Conservation (phyloP, 2,329 filamentous ascomycete genomes). For the Aspergillus neoniger region DNA sequence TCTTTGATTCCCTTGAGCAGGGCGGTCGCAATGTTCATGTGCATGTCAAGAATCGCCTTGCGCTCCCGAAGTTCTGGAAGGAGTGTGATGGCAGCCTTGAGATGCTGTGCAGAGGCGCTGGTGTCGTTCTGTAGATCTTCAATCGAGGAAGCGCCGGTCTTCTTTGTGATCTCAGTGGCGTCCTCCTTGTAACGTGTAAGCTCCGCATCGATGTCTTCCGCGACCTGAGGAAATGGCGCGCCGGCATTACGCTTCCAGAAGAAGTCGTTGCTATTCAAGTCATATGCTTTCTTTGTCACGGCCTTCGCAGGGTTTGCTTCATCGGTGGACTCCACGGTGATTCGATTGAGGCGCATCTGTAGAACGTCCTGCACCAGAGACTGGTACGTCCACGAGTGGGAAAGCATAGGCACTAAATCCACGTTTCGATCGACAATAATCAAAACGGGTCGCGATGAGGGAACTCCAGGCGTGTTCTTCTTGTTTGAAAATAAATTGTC, state of each 20-base stretch:
- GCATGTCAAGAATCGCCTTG: conserved; percentile 93
- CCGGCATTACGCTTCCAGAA: conserved; percentile 95
- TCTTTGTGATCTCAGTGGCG: conserved; percentile 88
- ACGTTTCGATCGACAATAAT: conserved; percentile 94
- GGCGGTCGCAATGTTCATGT: conserved; percentile 95
- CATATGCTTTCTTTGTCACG: conserved; percentile 83
- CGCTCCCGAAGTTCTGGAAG: conserved; percentile 89
- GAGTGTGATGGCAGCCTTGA: conserved; percentile 92
- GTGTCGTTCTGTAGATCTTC: conserved; percentile 92
- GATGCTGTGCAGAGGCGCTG: conserved; percentile 83
- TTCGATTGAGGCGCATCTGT: conserved; percentile 83
- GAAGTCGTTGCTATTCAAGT: conserved; percentile 85
- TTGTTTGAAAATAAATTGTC: conserved; percentile 87
- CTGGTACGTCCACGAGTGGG: conserved; percentile 90
- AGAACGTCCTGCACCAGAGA: conserved; percentile 79
- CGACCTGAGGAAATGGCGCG: conserved; percentile 89
- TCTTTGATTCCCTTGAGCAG: conserved; percentile 83
- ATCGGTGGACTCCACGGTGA: conserved; percentile 86
- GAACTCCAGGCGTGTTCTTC: conserved; percentile 63
- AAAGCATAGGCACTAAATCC: conserved; percentile 96
- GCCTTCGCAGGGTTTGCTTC: conserved; percentile 74
- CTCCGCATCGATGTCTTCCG: conserved; percentile 93
- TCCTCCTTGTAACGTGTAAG: conserved; percentile 95
- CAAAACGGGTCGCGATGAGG: conserved; percentile 79
- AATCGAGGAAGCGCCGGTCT: conserved; percentile 87